A percentile compares a stretch with the other conserved stretches of the same genome.
Conservation (phyloP, 2,329 filamentous ascomycete species). For the Aspergillus quadricinctus region DNA sequence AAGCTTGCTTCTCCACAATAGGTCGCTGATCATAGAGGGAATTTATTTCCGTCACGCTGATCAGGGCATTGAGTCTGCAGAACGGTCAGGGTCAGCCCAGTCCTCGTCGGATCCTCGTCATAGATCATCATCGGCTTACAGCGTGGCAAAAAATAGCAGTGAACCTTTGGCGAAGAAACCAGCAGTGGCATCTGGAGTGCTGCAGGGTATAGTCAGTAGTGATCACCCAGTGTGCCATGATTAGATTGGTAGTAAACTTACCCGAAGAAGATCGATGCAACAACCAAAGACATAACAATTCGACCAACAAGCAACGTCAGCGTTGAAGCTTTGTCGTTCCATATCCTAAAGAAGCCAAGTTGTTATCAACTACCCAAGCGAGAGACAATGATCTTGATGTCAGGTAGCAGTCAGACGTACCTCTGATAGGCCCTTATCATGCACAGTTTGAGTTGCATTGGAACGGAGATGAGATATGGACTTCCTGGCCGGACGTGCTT, state of each 20-base stretch:
- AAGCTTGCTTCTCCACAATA: conserved; percentile 85
- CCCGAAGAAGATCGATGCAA: conserved; percentile 53
- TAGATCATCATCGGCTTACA: conserved; percentile 60
- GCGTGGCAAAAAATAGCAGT: conserved; percentile 77
- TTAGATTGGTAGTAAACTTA: conserved; percentile 1
- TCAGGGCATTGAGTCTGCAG: conserved; percentile 48
- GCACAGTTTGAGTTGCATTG: conserved; percentile 75
- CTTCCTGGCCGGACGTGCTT: conserved; percentile 35
- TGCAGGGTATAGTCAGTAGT: conserved; percentile 53
- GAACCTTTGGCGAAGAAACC: conserved; percentile 77
- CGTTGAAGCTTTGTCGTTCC: conserved; percentile 71
- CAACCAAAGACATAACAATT: conserved; percentile 69
- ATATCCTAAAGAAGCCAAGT: conserved; percentile 45
- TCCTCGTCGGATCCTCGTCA: conserved; percentile 28
- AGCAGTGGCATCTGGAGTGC: conserved; percentile 59
- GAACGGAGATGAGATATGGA: conserved; percentile 74
- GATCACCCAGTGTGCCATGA: neutral
- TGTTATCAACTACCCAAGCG: no score
- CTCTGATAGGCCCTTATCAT: conserved; percentile 75
- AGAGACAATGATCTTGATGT: conserved; percentile 5
- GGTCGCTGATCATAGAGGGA: conserved; percentile 84
- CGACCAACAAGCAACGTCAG: conserved; percentile 64
- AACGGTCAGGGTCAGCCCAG: conserved; percentile 42
- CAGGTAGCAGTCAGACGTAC: conserved; percentile 14
- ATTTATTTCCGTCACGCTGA: conserved; percentile 70